Evolutionary conservation across 176 grass and related monocot genomes (phyloP), one percentile per base, ranked within the genome.

Genomic region (Phyllostachys edulis): DNA sequence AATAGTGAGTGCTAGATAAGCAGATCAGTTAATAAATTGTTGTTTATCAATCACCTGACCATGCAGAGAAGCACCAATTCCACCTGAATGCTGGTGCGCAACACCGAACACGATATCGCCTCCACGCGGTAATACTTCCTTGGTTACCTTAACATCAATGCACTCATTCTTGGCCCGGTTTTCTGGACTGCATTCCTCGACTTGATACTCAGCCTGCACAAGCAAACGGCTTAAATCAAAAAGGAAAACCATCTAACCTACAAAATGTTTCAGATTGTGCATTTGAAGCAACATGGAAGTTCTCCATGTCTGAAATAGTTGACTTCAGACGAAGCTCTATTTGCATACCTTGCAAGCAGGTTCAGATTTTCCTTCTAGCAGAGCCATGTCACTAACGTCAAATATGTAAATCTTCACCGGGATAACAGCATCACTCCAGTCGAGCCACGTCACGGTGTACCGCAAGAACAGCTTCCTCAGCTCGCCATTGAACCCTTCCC

Each of bases 381-480:
- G 67, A 41, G 73, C 80, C 0, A 37, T 77, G 26, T 94, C 87
- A 8, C 77, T 97, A 13, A 87, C 89, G 37, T 97, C 94, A 34
- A 97, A 88, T 60, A 97, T 92, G 71, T 92, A 97, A 9, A 97
- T 92, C 77, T 88, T 90, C n/a, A 92, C 94, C 1, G 94, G 94
- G 63, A 84, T 23, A 50, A 94, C 65, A 0, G 56, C 82, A 2
- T 89, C 86, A 64, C 62, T 85, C 93, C 93, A 95, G 14, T 93
- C 68, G 20, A 83, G 82, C 96, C 96, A 98, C 4, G 68, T 76
- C 60, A 98, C 87, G 0, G 87, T 95, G 86, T 95, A 98, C 37
- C 83, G 85, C 47, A 98, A 63, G 84, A 90, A 95, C 51, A 95
- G 50, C 87, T 84, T 91, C 63, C 89, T 78, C 10, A 78, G 9